phyloP scores from a whole-genome alignment of 208 protist genomes.

The Blastocrithidia nonstop region DNA sequence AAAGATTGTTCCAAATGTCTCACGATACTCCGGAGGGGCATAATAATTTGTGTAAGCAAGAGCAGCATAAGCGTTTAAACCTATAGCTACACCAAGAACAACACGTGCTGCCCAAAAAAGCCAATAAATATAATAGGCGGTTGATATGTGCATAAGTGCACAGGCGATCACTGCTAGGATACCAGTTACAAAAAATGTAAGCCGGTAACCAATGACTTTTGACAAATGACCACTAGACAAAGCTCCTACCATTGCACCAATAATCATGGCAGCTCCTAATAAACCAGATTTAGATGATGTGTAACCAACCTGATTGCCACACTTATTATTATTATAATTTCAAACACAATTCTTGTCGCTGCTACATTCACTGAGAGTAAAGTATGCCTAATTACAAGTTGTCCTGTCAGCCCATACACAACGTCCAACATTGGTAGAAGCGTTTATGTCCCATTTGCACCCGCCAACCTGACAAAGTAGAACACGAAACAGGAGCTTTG shows the following conservation, averaged over 20 bases:
- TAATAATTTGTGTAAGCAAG: slow-evolving; percentile 41
- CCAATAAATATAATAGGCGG: slow-evolving; percentile 17
- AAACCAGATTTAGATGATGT: slow-evolving; percentile 20
- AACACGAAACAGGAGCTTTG: slow-evolving; percentile 7
- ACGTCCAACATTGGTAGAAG: slow-evolving; percentile 3
- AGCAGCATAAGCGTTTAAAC: slow-evolving; percentile 11
- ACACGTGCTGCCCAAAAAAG: slow-evolving; percentile 28
- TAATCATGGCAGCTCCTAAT: slow-evolving; percentile 43
- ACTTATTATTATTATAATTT: slow-evolving; percentile 12
- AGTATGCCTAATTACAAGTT: slow-evolving; percentile 14
- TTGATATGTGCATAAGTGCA: slow-evolving; percentile 19
- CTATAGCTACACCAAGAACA: slow-evolving; percentile 29
- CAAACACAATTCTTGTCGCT: slow-evolving; percentile 12
- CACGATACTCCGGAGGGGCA: slow-evolving; percentile 8
- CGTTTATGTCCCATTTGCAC: too few relatives aligned
- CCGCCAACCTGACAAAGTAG: slow-evolving; percentile 10
- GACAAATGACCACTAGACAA: slow-evolving; percentile 14
- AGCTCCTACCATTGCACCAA: slow-evolving; percentile 33
- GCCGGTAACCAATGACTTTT: slow-evolving; percentile 16
- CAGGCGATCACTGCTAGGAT: slow-evolving; percentile 12
- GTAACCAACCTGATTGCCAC: slow-evolving; percentile 24
- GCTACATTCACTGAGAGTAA: slow-evolving; percentile 7
- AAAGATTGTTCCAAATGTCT: slow-evolving; percentile 26
- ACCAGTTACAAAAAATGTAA: slow-evolving; percentile 22
- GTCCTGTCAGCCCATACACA: slow-evolving; percentile 13